Base-by-base conservation (phyloP, 345 rosid genomes). In the Citrus trifoliata region DNA sequence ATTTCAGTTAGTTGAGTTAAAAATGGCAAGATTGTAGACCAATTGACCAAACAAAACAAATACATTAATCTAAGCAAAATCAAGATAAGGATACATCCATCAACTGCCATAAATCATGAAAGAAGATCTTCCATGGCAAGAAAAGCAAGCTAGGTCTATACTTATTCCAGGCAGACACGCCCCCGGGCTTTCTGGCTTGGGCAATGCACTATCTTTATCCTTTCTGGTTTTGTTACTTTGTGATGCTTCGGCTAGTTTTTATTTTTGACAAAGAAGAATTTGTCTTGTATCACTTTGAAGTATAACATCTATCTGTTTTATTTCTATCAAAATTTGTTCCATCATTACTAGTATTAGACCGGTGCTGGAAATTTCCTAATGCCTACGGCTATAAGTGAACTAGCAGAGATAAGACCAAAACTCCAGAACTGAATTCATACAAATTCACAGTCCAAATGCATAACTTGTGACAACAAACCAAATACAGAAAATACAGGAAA, bases 381-480 rank as follows among this genome's bases (percentile, higher is more conserved):
- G 35, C 8, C 59, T 19, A 30, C 30, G 30, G 40, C 4, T 4
- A 48, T 21, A 74, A 61, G 30, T 7, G 6, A 30, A 64, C 32
- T 48, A 21, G n/a, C 67, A 42, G n/a, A 63, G 60, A 46, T 75
- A 28, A 63, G 30, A 42, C 22, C 19, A 48, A 70, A 6, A 46
- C 32, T 27, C 62, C 21, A 58, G 19, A 75, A 63, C 60, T 7
- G 24, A 30, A 75, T 46, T 48, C 32, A 62, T 59, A 61, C 35
- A 16, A 38, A 38, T 28, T 42, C 59, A 74, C 71, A 64, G 59
- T 63, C 30, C 35, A 46, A 25, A 37, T 33, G 35, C 42, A 14
- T 61, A 24, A 42, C 72, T 46, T 63, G 25, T 48, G 67, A 75
- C 25, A 56, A 22, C 67, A 70, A 77, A 60, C 61, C 35, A 79